Percentiles rank a stretch among this genome's conserved stretches.
Conservation (phyloP, 768 basidiomycete genomes). For the Ramaria sp. region DNA sequence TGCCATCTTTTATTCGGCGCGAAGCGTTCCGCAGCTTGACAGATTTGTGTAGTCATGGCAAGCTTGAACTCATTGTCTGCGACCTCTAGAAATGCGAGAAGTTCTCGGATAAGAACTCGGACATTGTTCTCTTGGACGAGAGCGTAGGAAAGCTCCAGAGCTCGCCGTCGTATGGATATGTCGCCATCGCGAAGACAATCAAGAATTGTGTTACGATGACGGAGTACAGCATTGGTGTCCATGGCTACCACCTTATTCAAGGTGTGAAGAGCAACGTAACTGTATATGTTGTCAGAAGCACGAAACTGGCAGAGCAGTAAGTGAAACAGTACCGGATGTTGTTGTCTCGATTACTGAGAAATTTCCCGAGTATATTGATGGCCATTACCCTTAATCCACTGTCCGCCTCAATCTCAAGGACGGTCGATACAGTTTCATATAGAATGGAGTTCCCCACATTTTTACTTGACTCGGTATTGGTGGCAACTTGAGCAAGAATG, state of each 20-base stretch:
- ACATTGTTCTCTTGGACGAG: slow-evolving; percentile 94
- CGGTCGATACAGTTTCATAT: slow-evolving; percentile 94
- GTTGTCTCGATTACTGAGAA: slow-evolving; percentile 94
- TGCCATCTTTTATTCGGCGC: slow-evolving; percentile 99
- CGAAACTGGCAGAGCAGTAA: neutral
- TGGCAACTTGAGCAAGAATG: slow-evolving; percentile 97
- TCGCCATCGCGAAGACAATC: slow-evolving; percentile 99
- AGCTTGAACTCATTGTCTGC: slow-evolving; percentile 99
- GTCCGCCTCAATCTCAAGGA: slow-evolving; percentile 96
- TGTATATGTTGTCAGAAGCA: slow-evolving; percentile 19
- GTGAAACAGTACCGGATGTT: slow-evolving; percentile 76
- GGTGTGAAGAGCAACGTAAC: slow-evolving; percentile 96
- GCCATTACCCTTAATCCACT: slow-evolving; percentile 96
- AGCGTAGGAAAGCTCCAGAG: slow-evolving; percentile 93
- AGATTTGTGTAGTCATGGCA: slow-evolving; percentile 95
- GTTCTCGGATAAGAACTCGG: slow-evolving; percentile 80
- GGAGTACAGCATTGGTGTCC: slow-evolving; percentile 96
- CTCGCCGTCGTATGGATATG: slow-evolving; percentile 94
- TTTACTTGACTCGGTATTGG: slow-evolving; percentile 94
- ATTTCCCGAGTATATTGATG: slow-evolving; percentile 98
- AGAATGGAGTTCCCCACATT: slow-evolving; percentile 98
- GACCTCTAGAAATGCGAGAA: slow-evolving; percentile 93
- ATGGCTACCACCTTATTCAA: slow-evolving; percentile 97
- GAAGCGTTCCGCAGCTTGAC: slow-evolving; percentile 88
- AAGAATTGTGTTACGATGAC: slow-evolving; percentile 96